These are phyloP conservation scores for Starmera dryadoides DNA, from an alignment of 805 yeast genomes.

Conservation along the genomic window DNA sequence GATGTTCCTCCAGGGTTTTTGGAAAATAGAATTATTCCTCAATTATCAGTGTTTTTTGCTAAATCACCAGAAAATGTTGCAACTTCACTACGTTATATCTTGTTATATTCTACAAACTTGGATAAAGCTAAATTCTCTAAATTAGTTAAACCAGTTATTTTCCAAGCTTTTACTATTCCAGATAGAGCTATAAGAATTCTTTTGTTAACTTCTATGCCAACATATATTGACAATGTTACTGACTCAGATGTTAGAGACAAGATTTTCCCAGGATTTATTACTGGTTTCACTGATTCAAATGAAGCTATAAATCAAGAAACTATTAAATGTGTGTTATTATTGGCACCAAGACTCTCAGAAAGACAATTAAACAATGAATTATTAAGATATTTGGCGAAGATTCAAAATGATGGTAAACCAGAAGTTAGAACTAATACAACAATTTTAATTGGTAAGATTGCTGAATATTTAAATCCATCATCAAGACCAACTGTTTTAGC, in stretches of 20 bases:
- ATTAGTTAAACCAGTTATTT: constrained; percentile 52
- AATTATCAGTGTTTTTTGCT: constrained; percentile 41
- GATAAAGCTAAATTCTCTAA: not conserved
- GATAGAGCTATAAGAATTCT: constrained; percentile 76
- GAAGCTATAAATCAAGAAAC: constrained; percentile 77
- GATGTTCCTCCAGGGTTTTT: constrained; percentile 45
- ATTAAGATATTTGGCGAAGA: constrained; percentile 69
- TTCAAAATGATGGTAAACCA: constrained; percentile 71
- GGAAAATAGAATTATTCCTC: constrained; percentile 63
- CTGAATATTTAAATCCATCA: constrained; percentile 44
- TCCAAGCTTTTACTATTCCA: constrained; percentile 52
- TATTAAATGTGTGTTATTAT: constrained; percentile 49
- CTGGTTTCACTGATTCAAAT: constrained; percentile 84
- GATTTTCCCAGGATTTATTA: constrained; percentile 59
- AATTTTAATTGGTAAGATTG: constrained; percentile 58
- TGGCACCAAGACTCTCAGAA: constrained; percentile 61
- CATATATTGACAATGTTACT: constrained; percentile 40
- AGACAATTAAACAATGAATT: constrained; percentile 85
- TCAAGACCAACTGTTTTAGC: constrained; percentile 69
- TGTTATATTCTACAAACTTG: constrained; percentile 21
- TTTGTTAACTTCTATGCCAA: constrained; percentile 58
- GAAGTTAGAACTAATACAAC: constrained; percentile 76
- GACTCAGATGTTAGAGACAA: constrained; percentile 60
- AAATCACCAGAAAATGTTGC: constrained; percentile 21
- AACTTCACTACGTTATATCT: constrained; percentile 19